Percentiles rank a stretch among this genome's conserved stretches.
phyloP scores from a whole-genome alignment of 306 rosid species.

The Heteromeles arbutifolia region DNA sequence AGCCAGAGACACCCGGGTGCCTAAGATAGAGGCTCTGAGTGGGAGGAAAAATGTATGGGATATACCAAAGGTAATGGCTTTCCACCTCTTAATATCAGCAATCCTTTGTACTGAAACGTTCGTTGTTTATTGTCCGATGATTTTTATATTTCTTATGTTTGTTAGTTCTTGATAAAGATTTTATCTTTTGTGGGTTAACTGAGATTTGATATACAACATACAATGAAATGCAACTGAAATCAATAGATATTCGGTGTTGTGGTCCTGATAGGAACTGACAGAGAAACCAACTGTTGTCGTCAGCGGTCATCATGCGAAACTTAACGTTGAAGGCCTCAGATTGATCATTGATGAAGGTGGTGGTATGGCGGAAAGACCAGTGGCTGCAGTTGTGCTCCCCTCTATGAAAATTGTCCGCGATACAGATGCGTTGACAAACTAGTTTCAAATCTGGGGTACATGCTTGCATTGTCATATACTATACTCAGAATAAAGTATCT shows the following conservation, averaged over 20 bases:
- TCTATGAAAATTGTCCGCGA: constrained; percentile 65
- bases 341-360: constrained; percentile 82
- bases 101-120: not conserved
- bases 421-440: constrained; percentile 38
- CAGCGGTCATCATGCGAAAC: constrained; percentile 90
- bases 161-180: not conserved
- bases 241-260: not conserved
- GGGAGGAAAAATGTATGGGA: constrained; percentile 75
- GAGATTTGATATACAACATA: not conserved
- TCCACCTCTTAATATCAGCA: constrained; percentile 1
- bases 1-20: constrained; percentile 56
- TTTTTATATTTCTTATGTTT: not conserved
- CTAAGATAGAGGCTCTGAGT: constrained; percentile 58
- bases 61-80: constrained; percentile 64
- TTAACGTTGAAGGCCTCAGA: constrained; percentile 62
- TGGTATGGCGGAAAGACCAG: constrained; percentile 44
- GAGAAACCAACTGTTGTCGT: constrained; percentile 53
- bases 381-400: constrained; percentile 82
- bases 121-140: not conserved
- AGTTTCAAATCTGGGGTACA: constrained; percentile 18
- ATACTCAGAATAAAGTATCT: not conserved
- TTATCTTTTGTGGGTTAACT: not conserved
- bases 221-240: constrained; percentile 6
- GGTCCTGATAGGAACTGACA: constrained; percentile 45
- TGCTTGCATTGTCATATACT: not conserved